Percentiles rank a stretch among this genome's conserved stretches.
phyloP scores from a whole-genome alignment of 306 rosid genomes.

The Trifolium repens region DNA sequence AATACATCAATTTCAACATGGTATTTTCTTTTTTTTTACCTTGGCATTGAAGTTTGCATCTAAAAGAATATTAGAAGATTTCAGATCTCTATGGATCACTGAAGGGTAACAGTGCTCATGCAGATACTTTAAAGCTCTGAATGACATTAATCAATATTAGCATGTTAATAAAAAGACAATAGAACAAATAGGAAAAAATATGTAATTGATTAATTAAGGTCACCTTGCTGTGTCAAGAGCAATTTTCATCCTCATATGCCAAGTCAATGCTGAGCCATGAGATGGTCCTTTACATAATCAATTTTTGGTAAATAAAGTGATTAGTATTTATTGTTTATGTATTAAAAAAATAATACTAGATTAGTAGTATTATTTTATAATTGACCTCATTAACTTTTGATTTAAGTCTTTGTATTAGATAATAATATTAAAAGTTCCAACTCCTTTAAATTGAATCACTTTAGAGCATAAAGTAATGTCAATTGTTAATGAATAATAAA shows the following conservation, averaged over 20 bases:
- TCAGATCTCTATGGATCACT: slow-evolving; percentile 99
- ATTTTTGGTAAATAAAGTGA: slow-evolving; percentile 12
- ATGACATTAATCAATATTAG: slow-evolving; percentile 44
- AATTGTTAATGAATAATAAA: not conserved
- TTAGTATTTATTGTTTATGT: not conserved
- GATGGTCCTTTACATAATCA: slow-evolving; percentile 68
- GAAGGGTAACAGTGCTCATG: slow-evolving; percentile 90
- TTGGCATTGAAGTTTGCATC: slow-evolving; percentile 95
- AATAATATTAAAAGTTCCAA: not conserved
- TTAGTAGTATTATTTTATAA: slow-evolving; percentile 23
- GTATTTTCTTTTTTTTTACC: slow-evolving; percentile 50
- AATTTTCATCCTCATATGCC: slow-evolving; percentile 95
- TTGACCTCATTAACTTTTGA: slow-evolving; percentile 18
- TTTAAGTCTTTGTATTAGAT: not conserved
- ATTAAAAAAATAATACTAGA: too few species aligned
- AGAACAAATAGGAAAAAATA: not conserved
- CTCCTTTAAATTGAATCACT: not conserved
- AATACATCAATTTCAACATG: slow-evolving; percentile 31
- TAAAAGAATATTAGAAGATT: slow-evolving; percentile 98
- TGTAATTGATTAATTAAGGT: slow-evolving; percentile 41
- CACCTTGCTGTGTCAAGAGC: slow-evolving; percentile 95
- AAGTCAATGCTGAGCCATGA: slow-evolving; percentile 83
- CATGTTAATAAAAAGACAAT: slow-evolving; percentile 40
- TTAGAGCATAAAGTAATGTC: not conserved
- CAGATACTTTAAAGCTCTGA: slow-evolving; percentile 93